Conservation (phyloP, 352 stramenopile species). For the Globisporangium radiosum region DNA sequence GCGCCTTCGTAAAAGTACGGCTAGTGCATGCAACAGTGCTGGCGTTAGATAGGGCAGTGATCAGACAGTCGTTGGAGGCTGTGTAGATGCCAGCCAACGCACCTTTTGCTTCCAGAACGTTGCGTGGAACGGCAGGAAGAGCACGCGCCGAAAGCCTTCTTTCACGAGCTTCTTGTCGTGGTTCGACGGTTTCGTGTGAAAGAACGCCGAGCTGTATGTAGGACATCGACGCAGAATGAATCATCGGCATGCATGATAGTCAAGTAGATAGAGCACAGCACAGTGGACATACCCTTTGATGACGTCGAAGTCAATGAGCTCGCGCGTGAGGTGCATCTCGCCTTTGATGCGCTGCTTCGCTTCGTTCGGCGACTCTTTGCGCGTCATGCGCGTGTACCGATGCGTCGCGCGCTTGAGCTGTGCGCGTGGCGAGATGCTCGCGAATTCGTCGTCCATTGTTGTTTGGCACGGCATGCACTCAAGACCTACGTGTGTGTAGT, state of each 20-base stretch:
- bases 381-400: conserved; percentile 27
- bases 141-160: conserved; percentile 53
- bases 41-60: background rate
- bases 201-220: conserved; percentile 55
- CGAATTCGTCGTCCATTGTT: conserved; percentile 36
- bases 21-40: conserved; percentile 8
- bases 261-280: background rate
- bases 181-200: conserved; percentile 79
- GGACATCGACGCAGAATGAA: background rate
- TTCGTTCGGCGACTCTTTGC: conserved; percentile 42
- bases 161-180: conserved; percentile 78
- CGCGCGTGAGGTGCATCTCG: conserved; percentile 56
- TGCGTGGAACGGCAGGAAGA: conserved; percentile 68
- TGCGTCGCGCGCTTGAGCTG: conserved; percentile 19
- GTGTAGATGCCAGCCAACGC: background rate
- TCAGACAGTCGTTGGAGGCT: background rate
- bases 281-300: conserved; percentile 63
- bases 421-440: conserved; percentile 15
- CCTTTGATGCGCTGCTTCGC: conserved; percentile 38
- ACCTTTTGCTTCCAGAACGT: conserved; percentile 74
- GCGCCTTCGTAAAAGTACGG: conserved; percentile 56
- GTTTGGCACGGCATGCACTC: conserved; percentile 3
- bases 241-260: background rate
- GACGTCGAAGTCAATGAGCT: conserved; percentile 84
- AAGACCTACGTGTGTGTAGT: too few relatives aligned